These are phyloP conservation scores for Xylariaceae sp. DNA, from an alignment of 2,329 filamentous ascomycete genomes.

Conservation along the genomic window DNA sequence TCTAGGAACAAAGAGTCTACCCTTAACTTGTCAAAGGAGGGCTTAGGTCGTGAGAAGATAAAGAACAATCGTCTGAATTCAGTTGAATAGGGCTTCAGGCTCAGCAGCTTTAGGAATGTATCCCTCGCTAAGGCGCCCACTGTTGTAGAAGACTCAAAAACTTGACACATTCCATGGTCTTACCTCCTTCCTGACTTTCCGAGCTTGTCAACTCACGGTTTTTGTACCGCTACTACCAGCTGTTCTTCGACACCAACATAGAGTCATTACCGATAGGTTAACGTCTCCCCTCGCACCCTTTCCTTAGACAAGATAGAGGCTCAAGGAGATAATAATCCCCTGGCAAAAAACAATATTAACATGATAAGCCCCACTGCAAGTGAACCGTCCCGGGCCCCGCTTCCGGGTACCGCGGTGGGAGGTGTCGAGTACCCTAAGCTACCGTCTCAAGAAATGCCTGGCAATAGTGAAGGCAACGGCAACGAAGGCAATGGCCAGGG, in stretches of 20 bases:
- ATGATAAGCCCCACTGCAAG: too few species aligned
- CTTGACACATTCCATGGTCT: slow-evolving; percentile 1
- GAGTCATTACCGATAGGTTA: neutral
- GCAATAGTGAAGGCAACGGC: too few species aligned
- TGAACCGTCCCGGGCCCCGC: too few species aligned
- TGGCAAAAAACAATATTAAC: neutral
- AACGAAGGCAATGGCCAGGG: too few species aligned
- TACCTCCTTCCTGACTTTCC: neutral
- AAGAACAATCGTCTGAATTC: slow-evolving; percentile 16
- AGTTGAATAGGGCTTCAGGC: neutral
- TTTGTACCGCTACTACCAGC: neutral
- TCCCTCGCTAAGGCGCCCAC: neutral
- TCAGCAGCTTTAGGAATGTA: slow-evolving; percentile 7
- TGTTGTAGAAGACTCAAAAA: slow-evolving; percentile 10
- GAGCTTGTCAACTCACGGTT: neutral
- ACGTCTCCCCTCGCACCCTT: neutral
- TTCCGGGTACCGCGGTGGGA: too few species aligned
- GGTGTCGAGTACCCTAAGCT: too few species aligned
- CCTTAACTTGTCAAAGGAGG: neutral
- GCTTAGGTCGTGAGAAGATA: neutral
- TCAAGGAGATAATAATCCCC: neutral
- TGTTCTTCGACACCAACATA: neutral
- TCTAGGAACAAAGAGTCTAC: slow-evolving; percentile 3
- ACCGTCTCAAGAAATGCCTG: too few species aligned
- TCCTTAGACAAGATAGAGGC: neutral